Percentiles rank a stretch among this genome's conserved stretches.
Evolutionary conservation across 768 basidiomycete genomes (phyloP).

Genomic region (Cyathus striatus): DNA sequence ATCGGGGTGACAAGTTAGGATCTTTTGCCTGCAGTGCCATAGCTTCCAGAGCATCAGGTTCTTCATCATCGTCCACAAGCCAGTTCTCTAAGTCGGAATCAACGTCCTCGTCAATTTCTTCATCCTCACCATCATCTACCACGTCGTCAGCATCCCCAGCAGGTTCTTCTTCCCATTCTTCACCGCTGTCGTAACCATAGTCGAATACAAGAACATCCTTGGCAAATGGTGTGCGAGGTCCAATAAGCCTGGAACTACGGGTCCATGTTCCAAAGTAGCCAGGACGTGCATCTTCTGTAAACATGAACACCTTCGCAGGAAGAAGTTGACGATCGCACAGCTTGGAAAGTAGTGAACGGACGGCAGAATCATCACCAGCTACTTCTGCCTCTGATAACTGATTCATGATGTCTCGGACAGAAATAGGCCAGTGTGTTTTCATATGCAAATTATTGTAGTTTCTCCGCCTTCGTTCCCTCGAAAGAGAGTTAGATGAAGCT

Average conservation of each 20-base stretch:
- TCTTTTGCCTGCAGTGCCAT: conserved; percentile 34
- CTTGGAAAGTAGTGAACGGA: conserved; percentile 56
- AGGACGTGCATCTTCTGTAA: conserved; percentile 79
- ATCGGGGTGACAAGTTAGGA: conserved; percentile 11
- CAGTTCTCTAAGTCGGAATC: conserved; percentile 79
- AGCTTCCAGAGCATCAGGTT: too few species aligned
- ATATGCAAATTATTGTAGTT: conserved; percentile 15
- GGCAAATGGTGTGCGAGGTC: conserved; percentile 79
- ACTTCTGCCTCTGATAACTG: conserved; percentile 77
- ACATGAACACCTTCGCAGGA: conserved; percentile 80
- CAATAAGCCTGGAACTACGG: conserved; percentile 68
- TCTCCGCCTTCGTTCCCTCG: too few species aligned
- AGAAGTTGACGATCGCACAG: conserved; percentile 59
- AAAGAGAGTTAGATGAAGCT: conserved; percentile 17
- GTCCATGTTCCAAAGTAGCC: conserved; percentile 97
- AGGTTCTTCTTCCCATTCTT: conserved; percentile 93
- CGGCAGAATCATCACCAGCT: conserved; percentile 61
- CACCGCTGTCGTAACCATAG: conserved; percentile 92
- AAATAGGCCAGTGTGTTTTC: conserved; percentile 30
- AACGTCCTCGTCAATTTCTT: conserved; percentile 50
- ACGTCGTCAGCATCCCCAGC: conserved; percentile 77
- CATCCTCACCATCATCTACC: conserved; percentile 63
- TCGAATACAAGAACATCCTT: conserved; percentile 75
- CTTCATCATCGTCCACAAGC: conserved; percentile 75
- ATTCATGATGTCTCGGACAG: conserved; percentile 44